Conservation (phyloP, 495 filamentous ascomycete species). For the Tuber magnatum region DNA sequence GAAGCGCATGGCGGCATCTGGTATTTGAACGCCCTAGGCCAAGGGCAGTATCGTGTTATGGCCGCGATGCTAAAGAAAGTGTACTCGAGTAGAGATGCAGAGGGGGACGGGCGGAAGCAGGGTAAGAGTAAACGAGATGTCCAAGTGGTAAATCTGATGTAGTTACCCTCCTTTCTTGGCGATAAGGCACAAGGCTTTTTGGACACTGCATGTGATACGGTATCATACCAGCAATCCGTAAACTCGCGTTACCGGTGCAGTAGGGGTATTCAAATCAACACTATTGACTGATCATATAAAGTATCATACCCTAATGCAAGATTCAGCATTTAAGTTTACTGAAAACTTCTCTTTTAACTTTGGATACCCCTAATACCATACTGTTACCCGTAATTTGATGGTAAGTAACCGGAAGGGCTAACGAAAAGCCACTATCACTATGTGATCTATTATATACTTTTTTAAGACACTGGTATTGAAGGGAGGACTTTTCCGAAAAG, state of each 20-base stretch:
- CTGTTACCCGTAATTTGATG: no score
- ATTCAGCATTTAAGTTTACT: no score
- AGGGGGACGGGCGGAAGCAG: background rate
- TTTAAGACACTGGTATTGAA: background rate
- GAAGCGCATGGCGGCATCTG: conserved; percentile 32
- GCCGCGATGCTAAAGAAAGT: background rate
- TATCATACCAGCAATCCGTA: no score
- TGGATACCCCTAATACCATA: no score
- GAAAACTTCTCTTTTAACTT: no score
- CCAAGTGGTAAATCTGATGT: background rate
- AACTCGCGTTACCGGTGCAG: no score
- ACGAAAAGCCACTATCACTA: background rate
- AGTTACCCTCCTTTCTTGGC: background rate
- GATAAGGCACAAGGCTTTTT: background rate
- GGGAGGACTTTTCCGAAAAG: background rate
- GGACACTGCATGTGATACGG: background rate
- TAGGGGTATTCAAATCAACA: no score
- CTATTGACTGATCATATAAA: no score
- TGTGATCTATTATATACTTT: background rate
- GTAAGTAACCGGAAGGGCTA: background rate
- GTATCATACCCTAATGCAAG: no score
- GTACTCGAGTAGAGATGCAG: background rate
- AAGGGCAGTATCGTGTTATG: background rate
- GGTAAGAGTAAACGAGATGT: background rate
- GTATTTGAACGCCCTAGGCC: conserved; percentile 1